These are phyloP conservation scores for Petunia secreta DNA, from an alignment of 257 asterid species.

Conservation along the genomic window DNA sequence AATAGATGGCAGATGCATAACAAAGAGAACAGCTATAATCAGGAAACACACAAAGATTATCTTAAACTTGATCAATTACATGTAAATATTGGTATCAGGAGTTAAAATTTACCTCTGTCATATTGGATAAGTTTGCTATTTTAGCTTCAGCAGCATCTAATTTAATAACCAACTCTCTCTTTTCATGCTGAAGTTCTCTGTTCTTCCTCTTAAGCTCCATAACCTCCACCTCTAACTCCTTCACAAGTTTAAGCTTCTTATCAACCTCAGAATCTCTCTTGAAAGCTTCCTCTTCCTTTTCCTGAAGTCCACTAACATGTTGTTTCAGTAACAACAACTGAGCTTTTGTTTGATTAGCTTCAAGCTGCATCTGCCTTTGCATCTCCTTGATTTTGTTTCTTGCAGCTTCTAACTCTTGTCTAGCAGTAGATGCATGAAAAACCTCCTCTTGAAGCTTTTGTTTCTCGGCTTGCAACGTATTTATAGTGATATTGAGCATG, in stretches of 20 bases:
- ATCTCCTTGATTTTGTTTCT: slow-evolving; percentile 77
- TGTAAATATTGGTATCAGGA: slow-evolving; percentile 4
- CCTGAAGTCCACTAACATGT: slow-evolving; percentile 83
- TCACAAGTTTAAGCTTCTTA: slow-evolving; percentile 75
- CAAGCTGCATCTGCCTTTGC: slow-evolving; percentile 90
- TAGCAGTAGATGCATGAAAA: slow-evolving; percentile 55
- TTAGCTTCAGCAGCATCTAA: slow-evolving; percentile 74
- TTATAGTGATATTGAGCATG: slow-evolving; percentile 81
- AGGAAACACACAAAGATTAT: not conserved
- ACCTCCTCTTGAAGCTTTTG: slow-evolving; percentile 91
- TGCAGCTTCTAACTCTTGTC: slow-evolving; percentile 77
- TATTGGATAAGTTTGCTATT: slow-evolving; percentile 70
- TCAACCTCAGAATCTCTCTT: slow-evolving; percentile 67
- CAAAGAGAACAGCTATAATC: not conserved
- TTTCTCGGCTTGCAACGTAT: slow-evolving; percentile 81
- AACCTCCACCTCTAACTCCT: slow-evolving; percentile 83
- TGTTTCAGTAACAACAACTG: slow-evolving; percentile 88
- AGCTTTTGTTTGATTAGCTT: slow-evolving; percentile 87
- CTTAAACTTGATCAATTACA: slow-evolving; percentile 12
- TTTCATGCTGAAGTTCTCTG: slow-evolving; percentile 93
- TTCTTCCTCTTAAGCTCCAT: slow-evolving; percentile 91
- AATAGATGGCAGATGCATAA: slow-evolving; percentile 8
- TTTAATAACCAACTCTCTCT: slow-evolving; percentile 77
- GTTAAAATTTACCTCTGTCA: slow-evolving; percentile 72
- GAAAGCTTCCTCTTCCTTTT: slow-evolving; percentile 73